Evolutionary conservation across 441 rosid genomes (phyloP).

Genomic region (Erodium trifolium): DNA sequence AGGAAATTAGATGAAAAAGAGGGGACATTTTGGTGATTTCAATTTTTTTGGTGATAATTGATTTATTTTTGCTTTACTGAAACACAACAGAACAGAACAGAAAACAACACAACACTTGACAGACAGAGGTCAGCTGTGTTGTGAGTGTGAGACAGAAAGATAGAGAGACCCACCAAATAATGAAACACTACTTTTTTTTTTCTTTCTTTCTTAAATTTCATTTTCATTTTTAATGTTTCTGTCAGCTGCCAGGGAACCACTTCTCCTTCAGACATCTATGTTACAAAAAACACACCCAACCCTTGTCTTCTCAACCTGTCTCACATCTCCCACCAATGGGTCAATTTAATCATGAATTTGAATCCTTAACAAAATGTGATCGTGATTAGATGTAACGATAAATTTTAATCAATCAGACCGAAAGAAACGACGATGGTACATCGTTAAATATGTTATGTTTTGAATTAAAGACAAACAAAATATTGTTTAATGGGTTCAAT

Average conservation of each 20-base stretch:
- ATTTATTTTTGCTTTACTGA: not conserved
- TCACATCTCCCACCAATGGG: too few species aligned
- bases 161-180: not conserved
- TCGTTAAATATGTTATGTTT: too few species aligned
- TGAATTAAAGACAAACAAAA: too few species aligned
- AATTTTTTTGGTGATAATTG: not conserved
- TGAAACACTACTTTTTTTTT: not conserved
- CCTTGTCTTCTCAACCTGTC: too few species aligned
- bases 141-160: not conserved
- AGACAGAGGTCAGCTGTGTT: not conserved
- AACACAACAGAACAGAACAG: too few species aligned
- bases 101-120: not conserved
- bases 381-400: too few species aligned
- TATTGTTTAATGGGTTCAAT: too few species aligned
- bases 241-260: not conserved
- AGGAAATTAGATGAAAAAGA: not conserved
- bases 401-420: too few species aligned
- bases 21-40: not conserved
- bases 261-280: not conserved
- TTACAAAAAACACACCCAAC: too few species aligned
- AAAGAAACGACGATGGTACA: too few species aligned
- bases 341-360: too few species aligned
- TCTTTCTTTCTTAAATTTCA: not conserved
- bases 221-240: not conserved
- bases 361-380: too few species aligned